Evolutionary conservation across 257 asterid species (phyloP), one percentile per base, ranked within the genome.

Genomic region (Solanum corneliomulleri): DNA sequence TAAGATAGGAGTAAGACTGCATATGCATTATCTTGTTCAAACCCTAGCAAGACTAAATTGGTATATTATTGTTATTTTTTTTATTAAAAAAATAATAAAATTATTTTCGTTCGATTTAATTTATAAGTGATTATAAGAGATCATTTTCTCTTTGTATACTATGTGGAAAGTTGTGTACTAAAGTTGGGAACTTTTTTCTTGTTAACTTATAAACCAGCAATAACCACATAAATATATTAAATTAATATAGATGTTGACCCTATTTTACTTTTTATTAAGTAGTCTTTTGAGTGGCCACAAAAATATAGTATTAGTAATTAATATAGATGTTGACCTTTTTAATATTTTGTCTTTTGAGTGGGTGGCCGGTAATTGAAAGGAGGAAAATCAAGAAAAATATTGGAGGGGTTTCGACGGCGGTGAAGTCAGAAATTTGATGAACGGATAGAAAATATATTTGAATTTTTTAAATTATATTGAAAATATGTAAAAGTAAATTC

Each of bases 231-330:
- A 80, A 47, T 80, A 80, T 29, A 80, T 44, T 80, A 80, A 74
- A 47, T 29, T 80, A 80, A 16, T 80, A 80, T 80, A 23, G 82
- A 76, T 41, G 58, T 41, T 76, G 56, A 41, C 82, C 82, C 12
- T 76, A 74, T 23, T 23, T 76, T 74, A 74, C 0, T 20, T 37
- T 75, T 23, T 75, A 11, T 39, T 39, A 37, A 4, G 2, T 41
- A n/a, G 35, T n/a, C 82, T 76, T 76, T 76, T 76, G 82, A 76
- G 35, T 76, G 82, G 82, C 20, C 82, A 76, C 21, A 41, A 12
- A 41, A 41, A 41, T 75, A 75, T 75, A 75, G 29, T 75, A 75
- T 45, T 20, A 31, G n/a, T 31, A 18, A 11, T 39, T 39, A 23
- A 75, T 76, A 41, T 47, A 45, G 68, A 80, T 47, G 68, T 80